Conservation (phyloP, 495 filamentous ascomycete genomes). For the Trypethelium eluteriae region DNA sequence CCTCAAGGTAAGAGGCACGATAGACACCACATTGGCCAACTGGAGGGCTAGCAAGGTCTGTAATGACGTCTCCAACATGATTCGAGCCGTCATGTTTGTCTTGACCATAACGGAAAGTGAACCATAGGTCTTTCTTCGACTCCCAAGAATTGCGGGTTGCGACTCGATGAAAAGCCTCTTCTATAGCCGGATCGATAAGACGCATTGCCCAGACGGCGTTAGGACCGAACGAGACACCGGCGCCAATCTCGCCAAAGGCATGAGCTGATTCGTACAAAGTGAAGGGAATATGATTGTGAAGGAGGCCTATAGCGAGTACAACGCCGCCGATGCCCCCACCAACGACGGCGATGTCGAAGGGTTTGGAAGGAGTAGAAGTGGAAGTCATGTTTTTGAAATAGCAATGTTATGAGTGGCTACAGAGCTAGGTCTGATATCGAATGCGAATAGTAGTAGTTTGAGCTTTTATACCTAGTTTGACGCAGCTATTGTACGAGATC, state of each 20-base stretch:
- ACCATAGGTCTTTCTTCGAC: slow-evolving; percentile 22
- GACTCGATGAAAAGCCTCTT: slow-evolving; percentile 37
- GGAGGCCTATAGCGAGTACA: slow-evolving; percentile 23
- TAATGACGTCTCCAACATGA: slow-evolving; percentile 29
- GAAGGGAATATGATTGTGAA: slow-evolving; percentile 23
- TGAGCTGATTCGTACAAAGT: slow-evolving; percentile 28
- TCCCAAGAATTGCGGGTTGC: slow-evolving; percentile 28
- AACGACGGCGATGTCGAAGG: slow-evolving; percentile 22
- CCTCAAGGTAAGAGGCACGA: slow-evolving; percentile 53
- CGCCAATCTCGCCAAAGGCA: slow-evolving; percentile 46
- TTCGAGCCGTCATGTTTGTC: slow-evolving; percentile 23
- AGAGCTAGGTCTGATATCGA: background rate
- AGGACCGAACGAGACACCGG: slow-evolving; percentile 53
- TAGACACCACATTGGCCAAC: slow-evolving; percentile 40
- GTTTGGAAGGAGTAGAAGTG: slow-evolving; percentile 10
- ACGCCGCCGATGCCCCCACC: slow-evolving; percentile 27
- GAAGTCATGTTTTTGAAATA: background rate
- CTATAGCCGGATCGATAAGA: slow-evolving; percentile 43
- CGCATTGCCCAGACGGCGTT: slow-evolving; percentile 53
- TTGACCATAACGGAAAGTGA: slow-evolving; percentile 28
- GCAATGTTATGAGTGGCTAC: no score
- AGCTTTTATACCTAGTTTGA: background rate
- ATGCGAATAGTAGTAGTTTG: background rate
- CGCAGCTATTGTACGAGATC: background rate
- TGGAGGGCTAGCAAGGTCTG: slow-evolving; percentile 25